These are phyloP conservation scores for Gynochthodes officinalis DNA, from an alignment of 257 asterid genomes.

Conservation along the genomic window DNA sequence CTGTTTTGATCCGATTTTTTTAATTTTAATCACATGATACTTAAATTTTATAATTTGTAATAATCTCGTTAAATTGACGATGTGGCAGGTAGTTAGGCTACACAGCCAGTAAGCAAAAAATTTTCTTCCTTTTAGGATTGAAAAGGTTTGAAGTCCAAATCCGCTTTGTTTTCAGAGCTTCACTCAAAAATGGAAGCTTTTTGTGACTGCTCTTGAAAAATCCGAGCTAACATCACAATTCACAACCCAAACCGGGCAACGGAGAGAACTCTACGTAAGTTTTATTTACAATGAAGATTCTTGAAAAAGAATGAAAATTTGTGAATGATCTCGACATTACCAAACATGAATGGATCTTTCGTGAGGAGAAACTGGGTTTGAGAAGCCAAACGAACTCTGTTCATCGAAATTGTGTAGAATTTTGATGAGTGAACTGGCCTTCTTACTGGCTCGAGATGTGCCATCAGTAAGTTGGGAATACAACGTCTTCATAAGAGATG, in stretches of 20 bases:
- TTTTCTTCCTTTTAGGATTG: no score
- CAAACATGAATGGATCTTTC: constrained; percentile 65
- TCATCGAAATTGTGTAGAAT: constrained; percentile 58
- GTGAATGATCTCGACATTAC: constrained; percentile 33
- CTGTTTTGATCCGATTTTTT: no score
- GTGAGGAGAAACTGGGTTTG: constrained; percentile 35
- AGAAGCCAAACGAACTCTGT: constrained; percentile 34
- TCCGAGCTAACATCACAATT: constrained; percentile 49
- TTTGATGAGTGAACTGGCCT: constrained; percentile 65
- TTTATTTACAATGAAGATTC: constrained; percentile 25
- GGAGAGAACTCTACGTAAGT: constrained; percentile 18
- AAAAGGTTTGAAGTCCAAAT: no score
- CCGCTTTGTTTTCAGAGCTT: constrained; percentile 37
- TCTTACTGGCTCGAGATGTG: constrained; percentile 52
- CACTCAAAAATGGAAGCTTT: constrained; percentile 43
- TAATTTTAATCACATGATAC: no score
- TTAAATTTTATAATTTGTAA: no score
- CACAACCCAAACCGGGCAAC: background rate
- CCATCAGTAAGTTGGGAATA: constrained; percentile 60
- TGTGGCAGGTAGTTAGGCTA: no score
- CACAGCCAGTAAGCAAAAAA: no score
- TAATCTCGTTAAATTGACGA: no score
- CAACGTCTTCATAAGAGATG: constrained; percentile 49
- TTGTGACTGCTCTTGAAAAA: constrained; percentile 58
- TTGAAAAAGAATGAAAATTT: constrained; percentile 22